Evolutionary conservation across 805 yeast species (phyloP).

Genomic region (Jamesozyma lodderae): DNA sequence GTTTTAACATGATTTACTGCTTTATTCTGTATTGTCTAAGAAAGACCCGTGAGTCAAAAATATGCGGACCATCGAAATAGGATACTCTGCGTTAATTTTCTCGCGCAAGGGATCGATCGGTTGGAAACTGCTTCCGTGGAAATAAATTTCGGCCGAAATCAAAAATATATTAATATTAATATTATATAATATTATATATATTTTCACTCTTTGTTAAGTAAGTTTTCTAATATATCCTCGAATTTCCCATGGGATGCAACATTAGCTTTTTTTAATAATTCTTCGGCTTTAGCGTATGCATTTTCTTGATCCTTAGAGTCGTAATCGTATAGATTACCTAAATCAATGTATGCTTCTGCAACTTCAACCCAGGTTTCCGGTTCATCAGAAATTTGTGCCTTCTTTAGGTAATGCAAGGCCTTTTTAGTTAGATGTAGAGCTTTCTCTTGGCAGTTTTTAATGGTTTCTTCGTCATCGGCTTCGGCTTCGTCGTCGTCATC

Average conservation of each 20-base stretch:
- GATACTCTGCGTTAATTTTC: too few species aligned
- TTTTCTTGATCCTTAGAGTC: constrained; percentile 61
- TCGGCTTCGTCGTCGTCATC: constrained; percentile 32
- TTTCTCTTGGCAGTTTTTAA: constrained; percentile 38
- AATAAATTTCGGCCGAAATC: too few species aligned
- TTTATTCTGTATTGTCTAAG: too few species aligned
- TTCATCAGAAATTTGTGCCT: constrained; percentile 59
- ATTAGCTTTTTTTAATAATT: constrained; percentile 59
- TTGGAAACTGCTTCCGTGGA: too few species aligned
- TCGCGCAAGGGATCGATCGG: too few species aligned
- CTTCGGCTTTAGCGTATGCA: constrained; percentile 61
- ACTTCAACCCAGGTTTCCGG: constrained; percentile 75
- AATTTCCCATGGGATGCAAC: constrained; percentile 72
- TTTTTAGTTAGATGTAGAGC: constrained; percentile 40
- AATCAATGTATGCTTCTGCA: constrained; percentile 76
- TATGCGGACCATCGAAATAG: too few species aligned
- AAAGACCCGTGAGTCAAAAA: too few species aligned
- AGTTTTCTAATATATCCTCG: constrained; percentile 52
- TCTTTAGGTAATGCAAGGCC: constrained; percentile 50
- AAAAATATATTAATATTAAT: not conserved
- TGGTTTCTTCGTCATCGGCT: constrained; percentile 10
- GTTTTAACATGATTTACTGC: too few species aligned
- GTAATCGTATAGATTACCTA: constrained; percentile 64
- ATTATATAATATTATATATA: not conserved
- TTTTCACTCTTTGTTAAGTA: constrained; percentile 22